Evolutionary conservation across 176 grass and related monocot genomes (phyloP), one percentile per base, ranked within the genome.

Genomic region (Leersia perrieri): DNA sequence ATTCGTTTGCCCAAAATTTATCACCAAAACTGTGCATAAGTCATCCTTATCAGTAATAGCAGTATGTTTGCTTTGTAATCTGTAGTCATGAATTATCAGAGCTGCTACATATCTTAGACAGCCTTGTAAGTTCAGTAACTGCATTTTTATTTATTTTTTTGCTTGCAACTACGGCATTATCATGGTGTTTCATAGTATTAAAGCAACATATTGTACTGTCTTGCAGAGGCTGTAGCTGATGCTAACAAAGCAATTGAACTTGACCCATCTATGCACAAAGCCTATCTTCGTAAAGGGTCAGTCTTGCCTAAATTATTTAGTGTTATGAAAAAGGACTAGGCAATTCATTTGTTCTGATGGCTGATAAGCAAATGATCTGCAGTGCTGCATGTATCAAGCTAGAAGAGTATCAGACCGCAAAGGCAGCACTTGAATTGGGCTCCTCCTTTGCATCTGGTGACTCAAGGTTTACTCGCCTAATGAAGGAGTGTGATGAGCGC

Each of bases 321-420:
- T 70, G 10, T 14, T 34, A 60, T 71, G 20, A 41, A 5, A 22
- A 60, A 39, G 47, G 1, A 42, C 9, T 32, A 58, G 53, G n/a
- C 2, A 25, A n/a, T 7, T 12, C 13, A 27, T 29, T 72, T 81
- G 20, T 62, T 78, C 64, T 89, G n/a, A 53, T 39, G 1, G 9
- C n/a, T 80, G 35, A 66, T 23, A 25, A 47, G 11, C 63, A 68
- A 64, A 33, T 82, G 45, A 4, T 71, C n/a, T 84, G n/a, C 80
- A 97, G 94, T 38, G 75, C 87, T 29, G 94, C 94, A 44, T 97
- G 94, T 78, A 89, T 97, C 30, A 89, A 91, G 38, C 91, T 97
- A 41, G 94, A 91, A 75, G 94, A 97, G 80, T 97, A 97, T 79
- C 91, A 94, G 82, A 97, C 91, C 63, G 94, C 91, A 75, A 97